Evolutionary conservation across 2,329 filamentous ascomycete species (phyloP).

Genomic region (Arachnopeziza araneosa): DNA sequence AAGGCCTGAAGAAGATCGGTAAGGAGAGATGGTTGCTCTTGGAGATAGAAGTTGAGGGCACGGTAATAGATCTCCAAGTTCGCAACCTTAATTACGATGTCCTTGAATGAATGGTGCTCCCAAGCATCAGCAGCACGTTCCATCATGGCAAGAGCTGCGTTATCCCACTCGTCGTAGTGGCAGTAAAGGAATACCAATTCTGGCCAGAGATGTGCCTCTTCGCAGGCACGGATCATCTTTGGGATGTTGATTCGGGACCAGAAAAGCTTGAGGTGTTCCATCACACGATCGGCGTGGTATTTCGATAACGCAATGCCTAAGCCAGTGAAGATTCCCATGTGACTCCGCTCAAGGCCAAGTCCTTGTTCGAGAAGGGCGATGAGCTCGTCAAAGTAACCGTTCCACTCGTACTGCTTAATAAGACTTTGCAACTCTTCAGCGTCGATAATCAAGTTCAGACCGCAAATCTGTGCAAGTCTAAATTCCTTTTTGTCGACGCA

Average conservation of each 20-base stretch:
- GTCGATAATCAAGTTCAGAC: conserved; percentile 95
- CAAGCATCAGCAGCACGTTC: conserved; percentile 95
- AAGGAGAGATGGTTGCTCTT: conserved; percentile 90
- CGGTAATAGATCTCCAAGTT: conserved; percentile 99
- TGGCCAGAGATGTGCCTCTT: conserved; percentile 94
- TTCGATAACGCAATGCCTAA: conserved; percentile 87
- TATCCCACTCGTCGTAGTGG: conserved; percentile 98
- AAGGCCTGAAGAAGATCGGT: conserved; percentile 93
- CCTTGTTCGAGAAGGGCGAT: conserved; percentile 92
- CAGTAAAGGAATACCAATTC: conserved; percentile 97
- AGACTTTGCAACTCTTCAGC: conserved; percentile 90
- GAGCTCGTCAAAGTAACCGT: conserved; percentile 97
- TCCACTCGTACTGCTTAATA: conserved; percentile 93
- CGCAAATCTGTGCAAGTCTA: conserved; percentile 96
- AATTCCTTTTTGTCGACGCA: conserved; percentile 98
- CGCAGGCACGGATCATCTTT: conserved; percentile 89
- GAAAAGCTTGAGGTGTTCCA: conserved; percentile 99
- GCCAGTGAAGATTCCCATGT: conserved; percentile 97
- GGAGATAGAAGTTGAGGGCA: conserved; percentile 91
- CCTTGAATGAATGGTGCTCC: conserved; percentile 99
- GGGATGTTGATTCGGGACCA: conserved; percentile 98
- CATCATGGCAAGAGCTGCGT: conserved; percentile 95
- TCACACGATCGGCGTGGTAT: conserved; percentile 91
- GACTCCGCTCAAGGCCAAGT: conserved; percentile 71
- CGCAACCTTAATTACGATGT: conserved; percentile 94